A percentile compares a stretch with the other conserved stretches of the same genome.
Conservation (phyloP, 257 asterid species). For the Euphrasia confusa region DNA sequence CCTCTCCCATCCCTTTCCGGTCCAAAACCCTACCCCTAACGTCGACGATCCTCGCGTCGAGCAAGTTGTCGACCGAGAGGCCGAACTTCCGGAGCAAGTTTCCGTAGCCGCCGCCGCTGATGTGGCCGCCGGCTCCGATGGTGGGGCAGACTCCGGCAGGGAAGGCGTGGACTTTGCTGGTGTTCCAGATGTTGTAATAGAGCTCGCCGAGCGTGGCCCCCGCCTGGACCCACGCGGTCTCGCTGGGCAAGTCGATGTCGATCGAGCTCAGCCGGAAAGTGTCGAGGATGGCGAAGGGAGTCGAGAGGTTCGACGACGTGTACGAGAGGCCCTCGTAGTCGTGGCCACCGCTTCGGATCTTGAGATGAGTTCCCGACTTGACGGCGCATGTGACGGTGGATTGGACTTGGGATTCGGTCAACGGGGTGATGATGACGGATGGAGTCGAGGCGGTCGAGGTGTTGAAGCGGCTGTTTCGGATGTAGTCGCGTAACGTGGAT, state of each 20-base stretch:
- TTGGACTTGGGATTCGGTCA: constrained; percentile 21
- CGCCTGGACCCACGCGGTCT: constrained; percentile 28
- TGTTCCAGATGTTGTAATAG: constrained; percentile 25
- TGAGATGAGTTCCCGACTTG: neutral
- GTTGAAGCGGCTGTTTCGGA: constrained; percentile 31
- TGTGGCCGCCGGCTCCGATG: constrained; percentile 30
- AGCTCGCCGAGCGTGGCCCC: constrained; percentile 34
- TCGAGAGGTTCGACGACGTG: constrained; percentile 4
- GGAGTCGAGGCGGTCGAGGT: constrained; percentile 21
- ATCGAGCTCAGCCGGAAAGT: constrained; percentile 14
- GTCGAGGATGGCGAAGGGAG: constrained; percentile 27
- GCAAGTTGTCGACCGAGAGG: constrained; percentile 24
- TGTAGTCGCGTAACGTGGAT: neutral
- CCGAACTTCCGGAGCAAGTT: constrained; percentile 31
- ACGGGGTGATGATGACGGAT: constrained; percentile 21
- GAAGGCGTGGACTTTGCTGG: constrained; percentile 27
- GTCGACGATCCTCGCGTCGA: constrained; percentile 33
- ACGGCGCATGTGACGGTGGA: constrained; percentile 23
- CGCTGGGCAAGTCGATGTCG: neutral
- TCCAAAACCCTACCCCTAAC: constrained; percentile 26
- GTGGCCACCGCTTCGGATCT: constrained; percentile 38
- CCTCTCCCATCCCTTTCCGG: constrained; percentile 35
- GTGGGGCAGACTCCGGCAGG: constrained; percentile 31
- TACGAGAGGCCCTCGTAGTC: constrained; percentile 36
- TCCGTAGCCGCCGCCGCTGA: constrained; percentile 35